Conservation (phyloP, 2,329 filamentous ascomycete species). For the Westerdykella aurantiaca region DNA sequence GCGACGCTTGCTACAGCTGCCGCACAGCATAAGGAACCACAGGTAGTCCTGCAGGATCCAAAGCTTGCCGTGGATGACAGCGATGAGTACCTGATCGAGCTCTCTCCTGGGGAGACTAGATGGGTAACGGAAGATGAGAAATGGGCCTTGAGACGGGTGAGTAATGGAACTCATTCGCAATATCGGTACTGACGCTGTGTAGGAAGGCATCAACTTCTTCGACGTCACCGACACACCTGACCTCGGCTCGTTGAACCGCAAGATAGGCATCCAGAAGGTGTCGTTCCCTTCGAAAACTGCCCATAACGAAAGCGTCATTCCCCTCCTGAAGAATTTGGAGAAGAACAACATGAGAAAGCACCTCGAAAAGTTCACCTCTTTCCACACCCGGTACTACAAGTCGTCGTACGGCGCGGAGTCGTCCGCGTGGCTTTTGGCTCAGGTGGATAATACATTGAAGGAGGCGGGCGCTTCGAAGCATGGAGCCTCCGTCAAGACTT, state of each 20-base stretch:
- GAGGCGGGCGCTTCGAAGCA: conserved; percentile 57
- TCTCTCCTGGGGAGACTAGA: conserved; percentile 72
- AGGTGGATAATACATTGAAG: conserved; percentile 64
- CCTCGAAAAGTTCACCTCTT: conserved; percentile 70
- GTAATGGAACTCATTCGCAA: background rate
- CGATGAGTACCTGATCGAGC: conserved; percentile 61
- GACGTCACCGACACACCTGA: conserved; percentile 77
- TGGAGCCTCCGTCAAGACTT: conserved; percentile 64
- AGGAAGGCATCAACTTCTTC: conserved; percentile 87
- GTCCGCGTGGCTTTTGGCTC: conserved; percentile 74
- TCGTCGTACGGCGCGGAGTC: conserved; percentile 74
- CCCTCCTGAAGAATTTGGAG: conserved; percentile 62
- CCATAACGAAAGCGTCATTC: conserved; percentile 60
- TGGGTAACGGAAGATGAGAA: conserved; percentile 95
- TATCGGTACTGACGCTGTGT: conserved; percentile 16
- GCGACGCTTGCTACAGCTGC: conserved; percentile 25
- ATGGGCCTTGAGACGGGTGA: conserved; percentile 78
- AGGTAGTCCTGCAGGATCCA: conserved; percentile 26
- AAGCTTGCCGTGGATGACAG: conserved; percentile 23
- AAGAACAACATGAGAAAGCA: conserved; percentile 73
- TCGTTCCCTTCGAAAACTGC: conserved; percentile 62
- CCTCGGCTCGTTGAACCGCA: conserved; percentile 47
- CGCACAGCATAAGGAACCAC: conserved; percentile 20
- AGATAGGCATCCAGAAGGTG: conserved; percentile 37
- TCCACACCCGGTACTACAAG: conserved; percentile 79